A percentile compares a stretch with the other conserved stretches of the same genome.
Evolutionary conservation across 331 rosid species (phyloP).

Genomic region (Telfairia occidentalis): DNA sequence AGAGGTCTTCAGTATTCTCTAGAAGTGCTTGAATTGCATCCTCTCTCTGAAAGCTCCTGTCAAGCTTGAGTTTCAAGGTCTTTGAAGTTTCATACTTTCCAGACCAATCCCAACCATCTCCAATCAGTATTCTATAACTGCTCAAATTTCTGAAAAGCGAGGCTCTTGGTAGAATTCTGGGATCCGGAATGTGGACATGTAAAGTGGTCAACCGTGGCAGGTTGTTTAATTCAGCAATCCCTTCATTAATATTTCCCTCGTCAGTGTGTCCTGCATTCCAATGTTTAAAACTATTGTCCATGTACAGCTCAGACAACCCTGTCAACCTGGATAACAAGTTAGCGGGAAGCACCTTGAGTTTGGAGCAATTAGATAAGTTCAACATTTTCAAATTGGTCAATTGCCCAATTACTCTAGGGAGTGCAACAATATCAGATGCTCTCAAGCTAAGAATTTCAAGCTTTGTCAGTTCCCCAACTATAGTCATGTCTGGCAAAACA

Average conservation of each 20-base stretch:
- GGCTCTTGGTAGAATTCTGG: conserved; percentile 3
- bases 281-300: conserved; percentile 19
- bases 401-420: conserved; percentile 13
- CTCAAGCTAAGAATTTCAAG: conserved; percentile 32
- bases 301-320: conserved; percentile 27
- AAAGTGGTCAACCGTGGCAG: conserved; percentile 12
- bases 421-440: conserved; percentile 9
- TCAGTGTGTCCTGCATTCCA: conserved; percentile 11
- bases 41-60: conserved; percentile 15
- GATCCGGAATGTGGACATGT: conserved; percentile 15
- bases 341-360: conserved; percentile 6
- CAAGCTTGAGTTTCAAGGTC: conserved; percentile 20
- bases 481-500: not conserved
- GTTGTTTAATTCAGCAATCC: conserved; percentile 16
- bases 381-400: conserved; percentile 22
- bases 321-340: conserved; percentile 18
- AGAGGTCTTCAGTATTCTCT: conserved; percentile 25
- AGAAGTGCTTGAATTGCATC: conserved; percentile 21
- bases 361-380: conserved; percentile 20
- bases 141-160: conserved; percentile 5
- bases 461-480: conserved; percentile 21
- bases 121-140: conserved; percentile 23
- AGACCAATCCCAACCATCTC: conserved; percentile 34
- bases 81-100: conserved; percentile 17
- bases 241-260: not conserved